phyloP scores from a whole-genome alignment of 2,329 filamentous ascomycete genomes.

The Trichophyton equinum region DNA sequence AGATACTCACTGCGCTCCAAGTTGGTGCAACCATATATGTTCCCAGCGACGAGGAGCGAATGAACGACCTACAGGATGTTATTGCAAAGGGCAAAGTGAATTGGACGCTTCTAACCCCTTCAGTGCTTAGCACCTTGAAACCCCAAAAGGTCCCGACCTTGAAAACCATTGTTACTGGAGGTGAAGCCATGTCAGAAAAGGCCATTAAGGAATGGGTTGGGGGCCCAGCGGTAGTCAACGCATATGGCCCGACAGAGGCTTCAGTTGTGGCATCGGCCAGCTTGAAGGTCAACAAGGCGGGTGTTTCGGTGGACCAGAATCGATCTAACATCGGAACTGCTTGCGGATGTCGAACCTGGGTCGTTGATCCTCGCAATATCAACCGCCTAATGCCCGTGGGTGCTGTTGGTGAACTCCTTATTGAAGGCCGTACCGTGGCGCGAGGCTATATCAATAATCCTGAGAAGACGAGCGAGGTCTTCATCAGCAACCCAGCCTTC shows the following conservation, averaged over 20 bases:
- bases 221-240: conserved; percentile 33
- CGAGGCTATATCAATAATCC: conserved; percentile 45
- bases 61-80: conserved; percentile 39
- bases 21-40: conserved; percentile 49
- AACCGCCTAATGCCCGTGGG: conserved; percentile 38
- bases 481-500: conserved; percentile 38
- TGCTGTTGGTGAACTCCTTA: conserved; percentile 27
- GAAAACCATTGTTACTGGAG: conserved; percentile 33
- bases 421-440: conserved; percentile 38
- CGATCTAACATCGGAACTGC: conserved; percentile 27
- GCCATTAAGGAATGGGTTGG: conserved; percentile 35
- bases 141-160: conserved; percentile 35
- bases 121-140: conserved; percentile 40
- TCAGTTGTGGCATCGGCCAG: conserved; percentile 21
- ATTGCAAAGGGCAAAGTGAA: conserved; percentile 42
- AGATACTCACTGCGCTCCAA: conserved; percentile 44
- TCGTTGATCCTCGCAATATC: conserved; percentile 28
- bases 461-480: conserved; percentile 43
- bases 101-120: conserved; percentile 46
- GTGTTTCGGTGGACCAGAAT: conserved; percentile 17
- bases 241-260: conserved; percentile 33
- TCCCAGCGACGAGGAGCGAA: conserved; percentile 39
- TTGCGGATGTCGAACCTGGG: conserved; percentile 26
- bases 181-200: conserved; percentile 33
- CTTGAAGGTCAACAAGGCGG: conserved; percentile 20